phyloP scores from a whole-genome alignment of 352 stramenopile genomes.

The Phytophthora colocasiae region DNA sequence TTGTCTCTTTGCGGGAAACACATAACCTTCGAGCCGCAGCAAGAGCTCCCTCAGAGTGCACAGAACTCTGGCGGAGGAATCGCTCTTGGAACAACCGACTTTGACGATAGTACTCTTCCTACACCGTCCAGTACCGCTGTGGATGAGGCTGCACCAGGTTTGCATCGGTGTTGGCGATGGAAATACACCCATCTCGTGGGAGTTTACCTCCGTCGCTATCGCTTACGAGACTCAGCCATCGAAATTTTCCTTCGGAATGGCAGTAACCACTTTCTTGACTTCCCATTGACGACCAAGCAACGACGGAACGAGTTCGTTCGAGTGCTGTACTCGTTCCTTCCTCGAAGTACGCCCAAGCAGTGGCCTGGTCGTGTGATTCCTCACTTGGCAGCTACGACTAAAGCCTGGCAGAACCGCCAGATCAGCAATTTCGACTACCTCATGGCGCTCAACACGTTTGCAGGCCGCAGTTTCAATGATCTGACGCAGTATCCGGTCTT shows the following conservation, averaged over 20 bases:
- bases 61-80: slow-evolving; percentile 11
- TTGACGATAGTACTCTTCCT: slow-evolving; percentile 30
- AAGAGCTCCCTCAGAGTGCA: slow-evolving; percentile 25
- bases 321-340: slow-evolving; percentile 81
- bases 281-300: slow-evolving; percentile 68
- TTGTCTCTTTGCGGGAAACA: slow-evolving; percentile 74
- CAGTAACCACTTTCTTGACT: slow-evolving; percentile 84
- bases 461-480: slow-evolving; percentile 92
- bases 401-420: slow-evolving; percentile 82
- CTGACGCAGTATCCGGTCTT: slow-evolving; percentile 97
- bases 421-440: slow-evolving; percentile 97
- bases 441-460: slow-evolving; percentile 94
- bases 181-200: slow-evolving; percentile 80
- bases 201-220: slow-evolving; percentile 84
- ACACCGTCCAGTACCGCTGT: slow-evolving; percentile 5
- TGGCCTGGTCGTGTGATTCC: slow-evolving; percentile 69
- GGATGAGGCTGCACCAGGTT: slow-evolving; percentile 70
- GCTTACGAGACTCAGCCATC: slow-evolving; percentile 81
- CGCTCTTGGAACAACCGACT: slow-evolving; percentile 19
- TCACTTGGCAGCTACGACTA: slow-evolving; percentile 61
- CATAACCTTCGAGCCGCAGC: slow-evolving; percentile 69
- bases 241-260: slow-evolving; percentile 87
- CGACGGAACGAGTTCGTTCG: slow-evolving; percentile 82
- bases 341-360: slow-evolving; percentile 74
- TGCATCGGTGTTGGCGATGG: slow-evolving; percentile 83